Percentiles rank a stretch among this genome's conserved stretches.
Conservation (phyloP, 2,329 filamentous ascomycete genomes). For the Cercospora janseana region DNA sequence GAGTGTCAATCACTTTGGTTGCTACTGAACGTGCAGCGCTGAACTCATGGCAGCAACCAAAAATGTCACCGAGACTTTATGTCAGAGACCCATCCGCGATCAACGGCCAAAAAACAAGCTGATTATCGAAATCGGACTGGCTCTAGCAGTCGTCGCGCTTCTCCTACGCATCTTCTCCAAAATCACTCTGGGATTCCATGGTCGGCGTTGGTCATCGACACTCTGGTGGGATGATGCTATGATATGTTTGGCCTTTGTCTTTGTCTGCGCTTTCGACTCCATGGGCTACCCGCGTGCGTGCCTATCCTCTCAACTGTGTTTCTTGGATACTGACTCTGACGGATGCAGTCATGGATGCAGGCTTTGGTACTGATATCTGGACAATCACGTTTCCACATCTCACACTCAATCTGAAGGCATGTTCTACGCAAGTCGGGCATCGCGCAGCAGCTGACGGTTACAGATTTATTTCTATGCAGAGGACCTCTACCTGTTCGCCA, state of each 20-base stretch:
- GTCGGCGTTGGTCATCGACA: constrained; percentile 11
- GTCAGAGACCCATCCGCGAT: constrained; percentile 18
- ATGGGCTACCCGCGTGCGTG: constrained; percentile 5
- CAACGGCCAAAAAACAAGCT: constrained; percentile 12
- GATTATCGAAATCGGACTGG: constrained; percentile 16
- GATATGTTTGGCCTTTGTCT: constrained; percentile 18
- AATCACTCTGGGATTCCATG: constrained; percentile 8
- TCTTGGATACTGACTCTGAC: too few relatives aligned
- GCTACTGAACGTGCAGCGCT: too few relatives aligned
- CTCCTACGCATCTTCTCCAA: constrained; percentile 20
- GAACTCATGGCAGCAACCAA: constrained; percentile 15
- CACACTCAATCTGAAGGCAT: constrained; percentile 15
- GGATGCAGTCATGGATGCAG: constrained; percentile 22
- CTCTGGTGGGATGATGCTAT: constrained; percentile 26
- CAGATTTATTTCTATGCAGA: constrained; percentile 21
- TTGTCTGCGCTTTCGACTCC: constrained; percentile 14
- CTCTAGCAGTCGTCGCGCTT: constrained; percentile 17
- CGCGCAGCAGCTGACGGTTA: background rate
- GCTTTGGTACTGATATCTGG: constrained; percentile 26
- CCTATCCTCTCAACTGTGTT: background rate
- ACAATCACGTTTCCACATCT: constrained; percentile 18
- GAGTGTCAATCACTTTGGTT: background rate
- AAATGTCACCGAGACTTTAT: constrained; percentile 24
- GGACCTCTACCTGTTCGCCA: constrained; percentile 16
- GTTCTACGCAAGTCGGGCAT: background rate